Evolutionary conservation across 2,329 filamentous ascomycete genomes (phyloP), one percentile per base, ranked within the genome.

Genomic region (Sporothrix euskadiensis): DNA sequence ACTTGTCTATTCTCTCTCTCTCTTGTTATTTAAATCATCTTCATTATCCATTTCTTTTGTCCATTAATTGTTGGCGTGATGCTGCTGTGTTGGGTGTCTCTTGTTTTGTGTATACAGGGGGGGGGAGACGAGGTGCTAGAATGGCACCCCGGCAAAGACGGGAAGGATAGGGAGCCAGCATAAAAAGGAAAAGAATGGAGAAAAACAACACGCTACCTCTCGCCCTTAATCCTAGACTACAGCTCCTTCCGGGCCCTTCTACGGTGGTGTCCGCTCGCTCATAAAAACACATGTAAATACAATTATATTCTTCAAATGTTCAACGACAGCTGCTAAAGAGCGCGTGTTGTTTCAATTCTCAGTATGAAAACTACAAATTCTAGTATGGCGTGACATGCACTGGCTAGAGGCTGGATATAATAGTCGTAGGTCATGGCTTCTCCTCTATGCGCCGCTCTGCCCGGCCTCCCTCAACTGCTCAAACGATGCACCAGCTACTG

Each of bases 381-480:
- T 49, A 14, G 44, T 49, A 19, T 49, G 44, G 44, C 44, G 44
- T 49, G 44, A 19, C 14, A 49, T 16, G 14, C 14, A 49, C 44
- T 49, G 44, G 44, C 14, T 49, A 19, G 14, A 19, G 44, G 44
- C 44, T 49, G 44, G 44, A 49, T 49, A 19, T 49, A 16, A 19
- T 2, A 12, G 39, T 30, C 10, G 7, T 66, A 44, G 26, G 39
- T 66, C 26, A n/a, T 30, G 39, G 10, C n/a, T 26, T 10, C 39
- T 1, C 7, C 12, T 12, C 82, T 75, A 87, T 5, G 84, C 85
- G 26, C 84, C 83, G 66, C 85, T 84, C 78, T 84, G 82, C 1
- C 84, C 85, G 5, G 84, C 85, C 78, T 86, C 82, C 66, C 83
- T 80, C 49, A 83, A 81, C 75, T 81, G 79, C 75, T 85, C 84